Percentiles rank a stretch among this genome's conserved stretches.
Conservation (phyloP, 768 basidiomycete species). For the Phanerodontia chrysosporium region DNA sequence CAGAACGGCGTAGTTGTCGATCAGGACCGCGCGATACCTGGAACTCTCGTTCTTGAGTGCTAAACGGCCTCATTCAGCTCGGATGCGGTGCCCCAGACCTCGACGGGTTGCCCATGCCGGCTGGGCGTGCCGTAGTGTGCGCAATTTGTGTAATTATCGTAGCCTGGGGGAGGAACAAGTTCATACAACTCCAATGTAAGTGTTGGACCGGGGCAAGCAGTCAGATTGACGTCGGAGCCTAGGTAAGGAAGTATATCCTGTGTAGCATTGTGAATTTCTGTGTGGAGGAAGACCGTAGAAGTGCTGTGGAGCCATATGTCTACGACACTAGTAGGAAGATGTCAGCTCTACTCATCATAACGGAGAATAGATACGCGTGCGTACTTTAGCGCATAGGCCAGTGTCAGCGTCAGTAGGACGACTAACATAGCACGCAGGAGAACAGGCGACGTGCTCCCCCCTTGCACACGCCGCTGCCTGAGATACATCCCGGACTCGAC, state of each 20-base stretch:
- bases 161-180: neutral
- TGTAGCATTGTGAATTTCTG: neutral
- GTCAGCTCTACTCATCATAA: no score
- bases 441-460: neutral
- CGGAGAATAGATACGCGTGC: neutral
- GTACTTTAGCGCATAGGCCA: neutral
- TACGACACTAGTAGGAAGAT: neutral
- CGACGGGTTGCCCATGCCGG: neutral
- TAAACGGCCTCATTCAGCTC: neutral
- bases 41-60: neutral
- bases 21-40: neutral
- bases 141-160: neutral
- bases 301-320: neutral
- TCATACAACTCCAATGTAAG: neutral
- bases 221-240: neutral
- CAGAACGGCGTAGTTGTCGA: neutral
- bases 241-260: neutral
- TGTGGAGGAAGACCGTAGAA: neutral
- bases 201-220: neutral
- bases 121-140: neutral
- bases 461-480: neutral
- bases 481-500: neutral
- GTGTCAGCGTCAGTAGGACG: neutral
- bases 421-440: neutral
- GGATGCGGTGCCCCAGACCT: neutral